Base-by-base conservation (phyloP, 805 yeast genomes). In the Alloascoidea hylecoeti region DNA sequence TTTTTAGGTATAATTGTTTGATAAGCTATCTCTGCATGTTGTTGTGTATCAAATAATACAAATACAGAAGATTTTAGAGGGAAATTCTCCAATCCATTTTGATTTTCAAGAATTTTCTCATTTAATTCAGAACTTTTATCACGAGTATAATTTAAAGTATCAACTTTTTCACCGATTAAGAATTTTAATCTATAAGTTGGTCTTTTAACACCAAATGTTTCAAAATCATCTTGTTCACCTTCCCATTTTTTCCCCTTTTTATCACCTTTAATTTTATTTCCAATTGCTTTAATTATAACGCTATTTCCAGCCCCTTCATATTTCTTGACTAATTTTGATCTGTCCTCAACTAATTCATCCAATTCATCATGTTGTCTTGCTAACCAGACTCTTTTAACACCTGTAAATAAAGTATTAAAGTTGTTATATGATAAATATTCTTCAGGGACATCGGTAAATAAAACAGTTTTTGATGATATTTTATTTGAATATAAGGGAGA, bases 11-110 rank as follows among this genome's bases (percentile, higher is more conserved):
- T 58, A n/a, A n/a, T n/a, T n/a, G 84, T 77, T 61, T 89, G 97
- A 57, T 68, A 81, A 36, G 95, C 95, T 47, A 75, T 68, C 58
- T 88, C 96, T 40, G 92, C 79, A 53, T 88, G 94, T 42, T 80
- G 68, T 57, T 86, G 96, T 42, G 82, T 67, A 37, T 80, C 70
- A 57, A 92, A 89, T 51, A 83, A 85, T 40, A 86, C 56, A 49
- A 86, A 84, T 4, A 78, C 89, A 30, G 95, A 72, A 33, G 69
- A 54, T 49, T 69, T 69, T 3, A 71, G 63, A 43, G 66, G 65
- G 4, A 67, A 57, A 36, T 68, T 67, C 30, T n/a, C n/a, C 56
- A 72, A 69, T 30, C 63, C 57, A 14, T 55, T 49, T 57, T 84
- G 96, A 36, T 63, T 57, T 18, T 66, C 61, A 35, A 61, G 63